phyloP scores from a whole-genome alignment of 331 rosid genomes.

The Pyrus hybrid region DNA sequence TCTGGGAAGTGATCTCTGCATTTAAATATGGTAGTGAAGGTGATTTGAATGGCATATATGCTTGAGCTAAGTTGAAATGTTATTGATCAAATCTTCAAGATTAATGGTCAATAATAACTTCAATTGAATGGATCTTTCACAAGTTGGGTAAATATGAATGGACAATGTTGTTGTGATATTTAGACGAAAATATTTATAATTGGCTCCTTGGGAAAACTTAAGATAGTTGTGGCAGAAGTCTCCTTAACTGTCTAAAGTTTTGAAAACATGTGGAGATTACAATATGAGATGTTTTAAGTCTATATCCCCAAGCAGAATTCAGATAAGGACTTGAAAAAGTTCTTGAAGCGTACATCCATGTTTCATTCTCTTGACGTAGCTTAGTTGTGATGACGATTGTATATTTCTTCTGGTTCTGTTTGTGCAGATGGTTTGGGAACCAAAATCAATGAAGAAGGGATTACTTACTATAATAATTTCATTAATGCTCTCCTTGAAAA shows the following conservation, averaged over 20 bases:
- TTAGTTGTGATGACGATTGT: neutral
- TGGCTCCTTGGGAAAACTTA: neutral
- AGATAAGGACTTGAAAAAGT: neutral
- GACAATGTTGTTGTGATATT: neutral
- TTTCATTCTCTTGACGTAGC: neutral
- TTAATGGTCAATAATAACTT: neutral
- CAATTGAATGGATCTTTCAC: neutral
- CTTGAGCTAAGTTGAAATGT: neutral
- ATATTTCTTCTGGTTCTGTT: neutral
- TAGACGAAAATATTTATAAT: too few species aligned
- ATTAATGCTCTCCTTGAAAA: slow-evolving; percentile 75
- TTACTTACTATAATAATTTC: slow-evolving; percentile 60
- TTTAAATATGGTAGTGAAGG: neutral
- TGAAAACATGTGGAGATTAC: neutral
- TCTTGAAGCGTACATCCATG: neutral
- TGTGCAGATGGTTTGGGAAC: slow-evolving; percentile 86
- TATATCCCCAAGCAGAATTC: neutral
- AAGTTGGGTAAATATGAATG: neutral
- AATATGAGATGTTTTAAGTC: neutral
- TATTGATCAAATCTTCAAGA: neutral
- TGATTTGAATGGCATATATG: neutral
- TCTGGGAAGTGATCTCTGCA: neutral
- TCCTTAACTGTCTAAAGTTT: neutral
- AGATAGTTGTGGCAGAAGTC: neutral
- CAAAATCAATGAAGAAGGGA: slow-evolving; percentile 69